phyloP scores from a whole-genome alignment of 192 early-diverging fungal genomes.

The Physocladia obscura region DNA sequence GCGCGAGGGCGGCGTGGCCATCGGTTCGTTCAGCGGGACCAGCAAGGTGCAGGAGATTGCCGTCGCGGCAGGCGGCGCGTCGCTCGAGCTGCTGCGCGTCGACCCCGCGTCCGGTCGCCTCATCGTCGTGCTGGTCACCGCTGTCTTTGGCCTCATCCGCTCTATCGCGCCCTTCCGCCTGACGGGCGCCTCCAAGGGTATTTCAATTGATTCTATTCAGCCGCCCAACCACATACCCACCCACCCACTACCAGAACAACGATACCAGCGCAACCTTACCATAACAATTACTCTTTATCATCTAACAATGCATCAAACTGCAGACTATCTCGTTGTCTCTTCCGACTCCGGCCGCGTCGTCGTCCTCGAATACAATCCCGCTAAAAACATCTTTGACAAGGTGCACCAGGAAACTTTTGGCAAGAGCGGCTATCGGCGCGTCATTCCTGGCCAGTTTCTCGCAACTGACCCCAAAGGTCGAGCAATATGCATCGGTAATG shows the following conservation, averaged over 20 bases:
- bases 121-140: conserved; percentile 64
- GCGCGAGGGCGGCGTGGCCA: too few species aligned
- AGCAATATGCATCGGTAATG: conserved; percentile 82
- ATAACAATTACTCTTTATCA: too few species aligned
- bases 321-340: conserved; percentile 88
- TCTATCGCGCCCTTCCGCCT: conserved; percentile 81
- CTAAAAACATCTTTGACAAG: conserved; percentile 69
- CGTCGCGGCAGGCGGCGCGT: conserved; percentile 61
- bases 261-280: neutral
- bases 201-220: conserved; percentile 3
- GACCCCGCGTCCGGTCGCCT: conserved; percentile 82
- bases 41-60: conserved; percentile 90
- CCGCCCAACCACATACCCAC: neutral
- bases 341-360: conserved; percentile 88
- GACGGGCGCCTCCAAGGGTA: conserved; percentile 85
- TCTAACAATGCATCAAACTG: neutral
- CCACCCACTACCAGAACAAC: neutral
- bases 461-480: conserved; percentile 94
- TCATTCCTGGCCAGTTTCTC: conserved; percentile 93
- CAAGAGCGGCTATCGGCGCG: conserved; percentile 84
- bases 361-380: conserved; percentile 84
- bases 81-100: conserved; percentile 77
- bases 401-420: conserved; percentile 94
- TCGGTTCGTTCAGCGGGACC: conserved; percentile 77
- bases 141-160: conserved; percentile 85